Conservation (phyloP, 495 filamentous ascomycete genomes). For the Stereocaulon alpinum region DNA sequence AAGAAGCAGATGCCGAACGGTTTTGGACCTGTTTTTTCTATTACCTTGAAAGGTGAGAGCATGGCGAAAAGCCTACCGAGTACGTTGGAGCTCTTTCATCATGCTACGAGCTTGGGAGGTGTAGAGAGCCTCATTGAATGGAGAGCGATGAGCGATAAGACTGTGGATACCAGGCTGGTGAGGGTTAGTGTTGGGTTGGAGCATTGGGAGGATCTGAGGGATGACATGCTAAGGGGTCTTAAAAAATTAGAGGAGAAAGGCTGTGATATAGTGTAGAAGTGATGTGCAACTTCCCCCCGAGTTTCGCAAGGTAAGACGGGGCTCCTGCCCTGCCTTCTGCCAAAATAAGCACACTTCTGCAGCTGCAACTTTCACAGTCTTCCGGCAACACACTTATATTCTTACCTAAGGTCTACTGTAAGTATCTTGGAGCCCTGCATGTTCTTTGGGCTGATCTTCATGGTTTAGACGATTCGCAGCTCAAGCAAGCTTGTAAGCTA, state of each 20-base stretch:
- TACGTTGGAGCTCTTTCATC: slow-evolving; percentile 73
- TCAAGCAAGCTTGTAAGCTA: too few species aligned
- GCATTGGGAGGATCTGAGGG: slow-evolving; percentile 70
- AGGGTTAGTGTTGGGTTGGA: slow-evolving; percentile 82
- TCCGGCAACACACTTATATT: not conserved
- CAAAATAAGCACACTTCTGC: not conserved
- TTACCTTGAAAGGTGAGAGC: slow-evolving; percentile 49
- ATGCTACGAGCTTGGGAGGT: slow-evolving; percentile 87
- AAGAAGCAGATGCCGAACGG: slow-evolving; percentile 84
- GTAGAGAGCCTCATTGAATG: slow-evolving; percentile 92
- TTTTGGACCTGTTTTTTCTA: slow-evolving; percentile 78
- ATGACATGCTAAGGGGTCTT: slow-evolving; percentile 65
- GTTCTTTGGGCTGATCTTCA: not conserved
- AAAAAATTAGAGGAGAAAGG: slow-evolving; percentile 20
- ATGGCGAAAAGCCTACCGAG: slow-evolving; percentile 62
- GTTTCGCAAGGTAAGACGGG: not conserved
- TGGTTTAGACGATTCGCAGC: not conserved
- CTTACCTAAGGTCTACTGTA: not conserved
- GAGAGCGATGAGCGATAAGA: slow-evolving; percentile 66
- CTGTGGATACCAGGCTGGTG: slow-evolving; percentile 61
- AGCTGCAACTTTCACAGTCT: not conserved
- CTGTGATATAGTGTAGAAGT: not conserved
- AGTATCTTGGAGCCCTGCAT: too few species aligned
- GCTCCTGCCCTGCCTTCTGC: not conserved
- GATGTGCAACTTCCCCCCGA: slow-evolving; percentile 1